Evolutionary conservation across 805 yeast species (phyloP), one percentile per base, ranked within the genome.

Genomic region (Wickerhamomyces bovis): DNA sequence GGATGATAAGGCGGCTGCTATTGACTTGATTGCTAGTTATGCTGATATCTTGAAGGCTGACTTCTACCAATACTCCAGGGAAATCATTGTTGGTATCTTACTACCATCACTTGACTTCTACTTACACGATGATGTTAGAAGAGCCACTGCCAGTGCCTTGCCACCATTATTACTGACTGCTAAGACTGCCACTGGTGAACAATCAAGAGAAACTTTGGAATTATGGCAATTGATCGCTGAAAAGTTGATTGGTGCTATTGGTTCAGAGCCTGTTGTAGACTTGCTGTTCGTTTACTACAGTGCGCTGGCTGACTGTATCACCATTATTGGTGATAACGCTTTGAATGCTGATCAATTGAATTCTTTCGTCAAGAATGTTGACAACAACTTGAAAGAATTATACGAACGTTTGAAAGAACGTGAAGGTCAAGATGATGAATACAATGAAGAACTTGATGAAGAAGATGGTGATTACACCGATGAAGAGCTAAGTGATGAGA

Each of bases 111-210:
- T 94, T 47, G 94, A 84, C 61, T 94, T 92, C 63, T 89, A 87
- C 62, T 76, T 90, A 58, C 97, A 89, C 63, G 97, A 89, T 64
- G 96, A 95, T 35, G 98, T 92, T 6, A 80, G 98, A 56, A 88
- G 85, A 23, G 79, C 92, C n/a, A 89, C 96, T 41, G 90, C 97
- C 2, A 77, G 83, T 51, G 76, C 90, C 6, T 80, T 90, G 58
- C 89, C 97, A 2, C 80, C 89, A 4, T 70, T 92, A 45, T 69
- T 94, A 49, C 68, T 78, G 45, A 80, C 87, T 53, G 73, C 83
- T n/a, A 69, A 73, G 49, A 60, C 65, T 4, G 76, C 76, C 3
- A 71, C 76, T 21, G 77, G 75, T 39, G 61, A 65, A 41, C 68
- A 73, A 38, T 77, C 89, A 4, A 71, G 73, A 11, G 83, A 81